Conservation (phyloP, 345 rosid species). For the Populus ilicifolia region DNA sequence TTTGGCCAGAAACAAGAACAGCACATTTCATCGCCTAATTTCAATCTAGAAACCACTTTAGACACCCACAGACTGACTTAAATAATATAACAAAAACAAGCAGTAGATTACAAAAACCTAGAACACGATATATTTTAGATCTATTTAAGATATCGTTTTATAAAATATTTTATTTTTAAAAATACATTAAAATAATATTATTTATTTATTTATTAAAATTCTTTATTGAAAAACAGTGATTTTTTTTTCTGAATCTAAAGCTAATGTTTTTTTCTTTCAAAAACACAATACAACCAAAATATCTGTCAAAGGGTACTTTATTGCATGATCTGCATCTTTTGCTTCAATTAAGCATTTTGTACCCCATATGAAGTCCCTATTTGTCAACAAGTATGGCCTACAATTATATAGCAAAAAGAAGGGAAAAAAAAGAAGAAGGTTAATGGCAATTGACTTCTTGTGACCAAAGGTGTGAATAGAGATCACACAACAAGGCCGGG, state of each 20-base stretch:
- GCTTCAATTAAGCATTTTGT: no score
- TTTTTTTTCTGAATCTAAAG: no score
- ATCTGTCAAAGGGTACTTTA: neutral
- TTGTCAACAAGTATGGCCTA: neutral
- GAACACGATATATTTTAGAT: no score
- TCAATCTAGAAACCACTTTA: neutral
- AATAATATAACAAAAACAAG: neutral
- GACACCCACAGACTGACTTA: neutral
- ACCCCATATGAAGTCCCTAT: slow-evolving; percentile 7
- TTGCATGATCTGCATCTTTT: neutral
- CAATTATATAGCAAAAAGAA: neutral
- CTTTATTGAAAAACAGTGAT: no score
- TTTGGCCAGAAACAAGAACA: neutral
- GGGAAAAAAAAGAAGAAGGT: neutral
- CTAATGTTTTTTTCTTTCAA: no score
- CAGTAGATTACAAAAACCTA: no score
- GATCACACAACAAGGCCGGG: neutral
- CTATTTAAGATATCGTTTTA: no score
- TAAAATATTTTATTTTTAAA: no score
- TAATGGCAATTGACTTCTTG: neutral
- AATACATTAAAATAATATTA: no score
- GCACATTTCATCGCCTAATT: neutral
- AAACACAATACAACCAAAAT: no score
- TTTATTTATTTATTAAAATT: no score
- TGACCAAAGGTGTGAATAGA: slow-evolving; percentile 12